These are phyloP conservation scores for Coriolopsis trogii DNA, from an alignment of 1,284 basidiomycete genomes.

Conservation along the genomic window DNA sequence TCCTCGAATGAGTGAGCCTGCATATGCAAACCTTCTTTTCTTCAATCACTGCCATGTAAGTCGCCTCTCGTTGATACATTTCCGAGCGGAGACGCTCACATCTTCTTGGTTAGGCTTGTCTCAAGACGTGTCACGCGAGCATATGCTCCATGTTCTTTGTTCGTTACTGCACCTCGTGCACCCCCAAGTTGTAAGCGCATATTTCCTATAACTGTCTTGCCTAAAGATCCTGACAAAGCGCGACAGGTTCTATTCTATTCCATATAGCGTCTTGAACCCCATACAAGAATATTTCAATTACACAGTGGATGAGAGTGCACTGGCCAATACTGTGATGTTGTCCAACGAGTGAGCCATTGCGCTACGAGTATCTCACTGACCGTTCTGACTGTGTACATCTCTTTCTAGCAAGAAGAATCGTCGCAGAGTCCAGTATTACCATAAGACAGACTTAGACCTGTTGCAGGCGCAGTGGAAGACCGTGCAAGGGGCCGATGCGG, in stretches of 20 bases:
- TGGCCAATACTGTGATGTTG: no score
- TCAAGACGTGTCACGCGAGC: neutral
- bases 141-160: neutral
- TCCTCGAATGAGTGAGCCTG: constrained; percentile 15
- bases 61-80: neutral
- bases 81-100: neutral
- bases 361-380: no score
- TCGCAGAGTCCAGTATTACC: no score
- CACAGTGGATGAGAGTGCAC: no score
- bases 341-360: no score
- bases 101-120: neutral
- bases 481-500: neutral
- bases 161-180: neutral
- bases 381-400: no score
- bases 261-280: no score
- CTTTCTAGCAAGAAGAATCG: no score
- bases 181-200: neutral
- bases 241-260: no score
- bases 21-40: constrained; percentile 21
- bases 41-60: constrained; percentile 12
- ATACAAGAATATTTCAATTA: no score
- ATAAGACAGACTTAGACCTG: neutral
- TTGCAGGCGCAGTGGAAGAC: neutral
- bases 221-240: no score
- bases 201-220: neutral